Evolutionary conservation across 371 early-diverging fungal genomes (phyloP).

Genomic region (Funneliformis caledonium): DNA sequence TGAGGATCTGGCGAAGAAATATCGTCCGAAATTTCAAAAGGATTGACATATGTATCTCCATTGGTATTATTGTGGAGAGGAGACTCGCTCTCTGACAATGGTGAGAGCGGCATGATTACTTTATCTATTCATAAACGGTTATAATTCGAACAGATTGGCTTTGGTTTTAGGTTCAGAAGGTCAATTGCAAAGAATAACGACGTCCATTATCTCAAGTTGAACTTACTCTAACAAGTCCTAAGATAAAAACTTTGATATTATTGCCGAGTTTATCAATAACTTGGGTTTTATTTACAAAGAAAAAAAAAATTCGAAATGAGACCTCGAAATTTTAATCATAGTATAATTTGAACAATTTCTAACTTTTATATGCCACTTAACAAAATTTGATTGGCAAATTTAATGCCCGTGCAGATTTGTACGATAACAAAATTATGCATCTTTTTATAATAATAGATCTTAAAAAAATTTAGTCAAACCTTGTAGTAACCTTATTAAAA

Average conservation of each 20-base stretch:
- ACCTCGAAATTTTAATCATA: not conserved
- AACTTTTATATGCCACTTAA: not conserved
- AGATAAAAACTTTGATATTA: too few species aligned
- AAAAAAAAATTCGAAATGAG: not conserved
- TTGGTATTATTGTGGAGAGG: not conserved
- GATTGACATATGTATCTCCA: slow-evolving; percentile 30
- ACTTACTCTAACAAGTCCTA: too few species aligned
- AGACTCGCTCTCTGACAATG: not conserved
- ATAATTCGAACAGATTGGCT: not conserved
- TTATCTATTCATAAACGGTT: not conserved
- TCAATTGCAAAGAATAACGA: too few species aligned
- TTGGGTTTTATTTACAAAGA: not conserved
- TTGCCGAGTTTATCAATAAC: too few species aligned
- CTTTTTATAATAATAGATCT: too few species aligned
- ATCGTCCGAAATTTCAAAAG: slow-evolving; percentile 23
- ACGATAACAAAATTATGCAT: too few species aligned
- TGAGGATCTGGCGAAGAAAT: not conserved
- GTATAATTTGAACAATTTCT: too few species aligned
- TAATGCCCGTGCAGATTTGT: not conserved
- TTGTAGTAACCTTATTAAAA: not conserved
- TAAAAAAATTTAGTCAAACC: too few species aligned
- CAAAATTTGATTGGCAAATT: not conserved
- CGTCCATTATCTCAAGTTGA: too few species aligned
- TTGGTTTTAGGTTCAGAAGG: too few species aligned
- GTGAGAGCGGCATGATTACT: slow-evolving; percentile 7